Evolutionary conservation across 1,284 basidiomycete genomes (phyloP).

Genomic region (Ceratorhiza oryzae-sativae): DNA sequence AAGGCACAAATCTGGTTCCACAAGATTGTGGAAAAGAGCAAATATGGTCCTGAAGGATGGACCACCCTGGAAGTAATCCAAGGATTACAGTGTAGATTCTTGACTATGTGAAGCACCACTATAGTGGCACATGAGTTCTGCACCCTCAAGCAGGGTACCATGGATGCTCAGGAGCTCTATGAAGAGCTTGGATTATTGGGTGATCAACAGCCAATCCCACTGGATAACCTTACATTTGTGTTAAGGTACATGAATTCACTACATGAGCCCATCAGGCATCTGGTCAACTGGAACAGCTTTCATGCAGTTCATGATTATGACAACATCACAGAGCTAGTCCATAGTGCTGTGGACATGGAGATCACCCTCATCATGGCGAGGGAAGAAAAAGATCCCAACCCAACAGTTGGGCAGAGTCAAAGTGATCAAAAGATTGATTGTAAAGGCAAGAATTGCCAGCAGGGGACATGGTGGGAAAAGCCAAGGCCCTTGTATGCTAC

Average conservation of each 20-base stretch:
- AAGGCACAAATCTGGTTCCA: slow-evolving; percentile 3
- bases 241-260: not conserved
- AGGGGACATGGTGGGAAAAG: not conserved
- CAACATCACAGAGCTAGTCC: not conserved
- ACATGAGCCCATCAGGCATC: not conserved
- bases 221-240: not conserved
- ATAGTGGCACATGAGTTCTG: not conserved
- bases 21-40: not conserved
- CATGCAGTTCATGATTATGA: not conserved
- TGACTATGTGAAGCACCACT: not conserved
- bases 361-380: not conserved
- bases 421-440: not conserved
- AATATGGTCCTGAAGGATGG: not conserved
- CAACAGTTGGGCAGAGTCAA: not conserved
- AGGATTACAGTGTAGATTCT: not conserved
- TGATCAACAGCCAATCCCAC: not conserved
- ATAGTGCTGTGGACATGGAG: not conserved
- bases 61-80: slow-evolving; percentile 9
- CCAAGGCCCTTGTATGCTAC: not conserved
- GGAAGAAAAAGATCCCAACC: not conserved
- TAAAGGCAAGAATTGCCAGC: not conserved
- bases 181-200: not conserved
- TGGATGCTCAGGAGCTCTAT: slow-evolving; percentile 2
- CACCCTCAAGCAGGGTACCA: not conserved
- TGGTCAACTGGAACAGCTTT: not conserved